Percentiles rank a stretch among this genome's conserved stretches.
Conservation (phyloP, 208 protist species). For the Wallacemonas rigidus region DNA sequence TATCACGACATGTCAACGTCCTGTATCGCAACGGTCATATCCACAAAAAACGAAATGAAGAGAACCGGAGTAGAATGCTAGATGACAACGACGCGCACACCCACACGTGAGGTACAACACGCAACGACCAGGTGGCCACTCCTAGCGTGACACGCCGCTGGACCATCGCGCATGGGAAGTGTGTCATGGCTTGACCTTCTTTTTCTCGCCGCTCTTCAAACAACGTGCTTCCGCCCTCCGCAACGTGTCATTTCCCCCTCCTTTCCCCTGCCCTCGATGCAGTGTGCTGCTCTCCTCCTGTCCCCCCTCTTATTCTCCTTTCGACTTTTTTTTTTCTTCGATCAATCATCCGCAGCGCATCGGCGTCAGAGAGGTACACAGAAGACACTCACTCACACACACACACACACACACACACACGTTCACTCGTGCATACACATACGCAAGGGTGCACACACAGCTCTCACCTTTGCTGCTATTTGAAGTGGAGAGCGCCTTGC, state of each 20-base stretch:
- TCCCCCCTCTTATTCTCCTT: neutral
- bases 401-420: neutral
- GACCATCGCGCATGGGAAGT: no score
- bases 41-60: no score
- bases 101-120: no score
- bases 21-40: no score
- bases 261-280: neutral
- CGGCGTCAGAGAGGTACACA: neutral
- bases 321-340: neutral
- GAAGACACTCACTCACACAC: constrained; percentile 1
- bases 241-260: neutral
- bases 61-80: no score
- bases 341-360: neutral
- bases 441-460: no score
- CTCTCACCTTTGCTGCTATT: no score
- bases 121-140: no score
- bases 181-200: neutral
- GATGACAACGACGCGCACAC: no score
- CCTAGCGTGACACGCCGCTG: no score
- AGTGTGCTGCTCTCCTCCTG: neutral
- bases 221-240: neutral
- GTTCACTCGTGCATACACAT: neutral
- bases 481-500: neutral
- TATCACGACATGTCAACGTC: no score
- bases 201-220: constrained; percentile 13